A percentile compares a stretch with the other conserved stretches of the same genome.
These are phyloP conservation scores for Scutellaria galericulata DNA, from an alignment of 257 asterid genomes.

Conservation along the genomic window DNA sequence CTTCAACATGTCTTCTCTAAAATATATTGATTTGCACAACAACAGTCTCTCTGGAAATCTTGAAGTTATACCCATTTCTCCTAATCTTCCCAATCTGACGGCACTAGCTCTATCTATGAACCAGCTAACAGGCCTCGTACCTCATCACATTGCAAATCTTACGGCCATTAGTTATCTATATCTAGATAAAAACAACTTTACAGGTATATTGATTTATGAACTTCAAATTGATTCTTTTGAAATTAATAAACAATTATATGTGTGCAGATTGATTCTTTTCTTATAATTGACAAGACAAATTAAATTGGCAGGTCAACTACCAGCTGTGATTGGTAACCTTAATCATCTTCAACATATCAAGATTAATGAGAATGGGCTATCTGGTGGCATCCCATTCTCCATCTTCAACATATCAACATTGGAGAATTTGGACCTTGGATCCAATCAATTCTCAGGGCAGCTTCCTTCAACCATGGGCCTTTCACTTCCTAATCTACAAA, in stretches of 20 bases:
- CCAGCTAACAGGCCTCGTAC: slow-evolving; percentile 46
- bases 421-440: slow-evolving; percentile 6
- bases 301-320: slow-evolving; percentile 47
- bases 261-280: too few relatives aligned
- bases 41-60: slow-evolving; percentile 57
- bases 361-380: slow-evolving; percentile 31
- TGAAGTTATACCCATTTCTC: slow-evolving; percentile 21
- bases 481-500: slow-evolving; percentile 39
- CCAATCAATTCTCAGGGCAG: slow-evolving; percentile 4
- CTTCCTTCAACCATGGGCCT: slow-evolving; percentile 47
- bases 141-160: slow-evolving; percentile 41
- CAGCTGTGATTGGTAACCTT: slow-evolving; percentile 50
- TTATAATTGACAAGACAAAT: too few relatives aligned
- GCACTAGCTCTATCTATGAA: slow-evolving; percentile 38
- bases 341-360: slow-evolving; percentile 31
- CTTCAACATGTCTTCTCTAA: slow-evolving; percentile 46
- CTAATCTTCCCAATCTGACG: slow-evolving; percentile 44
- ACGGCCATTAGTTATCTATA: slow-evolving; percentile 35
- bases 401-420: slow-evolving; percentile 50
- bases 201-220: slow-evolving; percentile 36
- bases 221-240: too few relatives aligned
- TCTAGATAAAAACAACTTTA: slow-evolving; percentile 38
- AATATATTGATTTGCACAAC: slow-evolving; percentile 25
- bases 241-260: too few relatives aligned
- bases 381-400: slow-evolving; percentile 39